Conservation (phyloP, 2,329 filamentous ascomycete genomes). For the Pyrenochaeta sp. region DNA sequence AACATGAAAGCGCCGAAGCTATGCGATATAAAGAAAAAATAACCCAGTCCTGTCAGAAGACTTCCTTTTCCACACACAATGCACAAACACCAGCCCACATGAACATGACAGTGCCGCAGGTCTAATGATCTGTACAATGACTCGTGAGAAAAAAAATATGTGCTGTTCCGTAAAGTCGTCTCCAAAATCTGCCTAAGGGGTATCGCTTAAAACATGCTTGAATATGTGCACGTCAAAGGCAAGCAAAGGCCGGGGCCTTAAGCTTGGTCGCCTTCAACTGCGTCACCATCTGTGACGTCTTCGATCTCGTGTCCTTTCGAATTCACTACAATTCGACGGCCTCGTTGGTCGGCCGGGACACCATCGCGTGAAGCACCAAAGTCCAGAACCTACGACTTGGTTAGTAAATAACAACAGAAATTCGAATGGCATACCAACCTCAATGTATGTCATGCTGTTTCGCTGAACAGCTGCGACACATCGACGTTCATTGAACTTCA, state of each 20-base stretch:
- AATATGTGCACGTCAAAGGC: conserved; percentile 27
- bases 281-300: conserved; percentile 42
- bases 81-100: conserved; percentile 11
- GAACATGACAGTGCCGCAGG: conserved; percentile 2
- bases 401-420: conserved; percentile 39
- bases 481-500: conserved; percentile 93
- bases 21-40: conserved; percentile 36
- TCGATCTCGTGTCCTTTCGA: conserved; percentile 45
- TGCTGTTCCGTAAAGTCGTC: conserved; percentile 21
- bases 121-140: conserved; percentile 5
- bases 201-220: conserved; percentile 40
- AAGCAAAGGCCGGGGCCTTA: conserved; percentile 15
- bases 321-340: conserved; percentile 72
- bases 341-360: conserved; percentile 76
- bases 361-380: conserved; percentile 95
- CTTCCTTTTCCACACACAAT: conserved; percentile 19
- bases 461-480: conserved; percentile 97
- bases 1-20: conserved; percentile 28
- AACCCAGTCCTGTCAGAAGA: conserved; percentile 11
- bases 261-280: conserved; percentile 36
- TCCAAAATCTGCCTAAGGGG: conserved; percentile 29
- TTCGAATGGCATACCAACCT: conserved; percentile 60
- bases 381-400: conserved; percentile 78
- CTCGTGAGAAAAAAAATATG: conserved; percentile 10
- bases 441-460: conserved; percentile 90